phyloP scores from a whole-genome alignment of 768 basidiomycete genomes.

The Kwoniella sp. region DNA sequence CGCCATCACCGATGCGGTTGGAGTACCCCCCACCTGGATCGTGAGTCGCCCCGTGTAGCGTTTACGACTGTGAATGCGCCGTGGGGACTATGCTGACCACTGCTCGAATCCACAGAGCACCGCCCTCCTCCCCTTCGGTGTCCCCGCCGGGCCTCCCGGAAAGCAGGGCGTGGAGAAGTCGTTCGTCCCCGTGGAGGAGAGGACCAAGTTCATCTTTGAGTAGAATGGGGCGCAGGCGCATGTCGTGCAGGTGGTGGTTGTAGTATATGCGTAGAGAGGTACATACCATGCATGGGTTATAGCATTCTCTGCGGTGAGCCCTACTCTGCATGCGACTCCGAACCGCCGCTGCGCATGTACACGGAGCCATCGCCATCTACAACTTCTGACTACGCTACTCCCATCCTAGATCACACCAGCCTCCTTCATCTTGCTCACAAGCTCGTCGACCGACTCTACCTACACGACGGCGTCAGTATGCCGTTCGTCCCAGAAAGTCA shows the following conservation, averaged over 20 bases:
- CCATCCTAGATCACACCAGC: constrained; percentile 62
- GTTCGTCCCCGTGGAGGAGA: constrained; percentile 46
- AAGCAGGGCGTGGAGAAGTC: constrained; percentile 31
- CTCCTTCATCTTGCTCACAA: constrained; percentile 81
- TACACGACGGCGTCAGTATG: constrained; percentile 30
- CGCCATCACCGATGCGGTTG: constrained; percentile 14
- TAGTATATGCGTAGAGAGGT: neutral
- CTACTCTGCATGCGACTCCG: no score
- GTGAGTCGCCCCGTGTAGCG: constrained; percentile 14
- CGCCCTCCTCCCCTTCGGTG: constrained; percentile 49
- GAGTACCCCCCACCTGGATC: constrained; percentile 28
- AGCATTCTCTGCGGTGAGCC: no score
- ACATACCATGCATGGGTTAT: neutral
- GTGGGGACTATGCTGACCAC: neutral
- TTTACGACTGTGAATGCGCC: neutral
- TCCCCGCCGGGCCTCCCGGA: constrained; percentile 32
- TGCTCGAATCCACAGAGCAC: constrained; percentile 16
- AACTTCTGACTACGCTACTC: no score
- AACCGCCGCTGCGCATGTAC: neutral
- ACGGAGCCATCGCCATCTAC: neutral
- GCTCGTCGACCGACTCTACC: constrained; percentile 81
- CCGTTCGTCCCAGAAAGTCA: neutral
- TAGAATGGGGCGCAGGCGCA: no score
- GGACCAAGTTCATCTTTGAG: constrained; percentile 44
- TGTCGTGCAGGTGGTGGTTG: no score